Conservation (phyloP, 192 early-diverging fungal species). For the Rhizophlyctis rosea region DNA sequence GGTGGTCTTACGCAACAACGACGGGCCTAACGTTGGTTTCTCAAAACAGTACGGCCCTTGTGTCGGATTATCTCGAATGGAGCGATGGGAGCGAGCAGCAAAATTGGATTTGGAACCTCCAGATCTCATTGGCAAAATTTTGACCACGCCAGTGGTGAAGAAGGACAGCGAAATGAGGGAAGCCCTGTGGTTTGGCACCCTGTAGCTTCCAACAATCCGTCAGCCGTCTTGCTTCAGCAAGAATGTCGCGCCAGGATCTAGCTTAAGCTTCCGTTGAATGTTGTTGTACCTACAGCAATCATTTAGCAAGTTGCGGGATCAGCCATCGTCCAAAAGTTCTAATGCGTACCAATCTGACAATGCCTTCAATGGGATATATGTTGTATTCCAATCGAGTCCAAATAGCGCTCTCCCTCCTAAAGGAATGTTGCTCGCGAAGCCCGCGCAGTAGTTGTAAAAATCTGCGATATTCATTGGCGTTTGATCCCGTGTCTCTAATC, state of each 20-base stretch:
- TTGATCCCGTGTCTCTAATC: slow-evolving; percentile 1
- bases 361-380: slow-evolving; percentile 47
- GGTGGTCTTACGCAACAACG: background rate
- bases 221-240: slow-evolving; percentile 4
- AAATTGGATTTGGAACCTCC: slow-evolving; percentile 49
- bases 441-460: slow-evolving; percentile 47
- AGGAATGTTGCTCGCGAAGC: slow-evolving; percentile 50
- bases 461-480: slow-evolving; percentile 9
- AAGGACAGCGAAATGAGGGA: slow-evolving; percentile 20
- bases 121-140: slow-evolving; percentile 18
- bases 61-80: slow-evolving; percentile 51
- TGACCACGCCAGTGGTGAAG: slow-evolving; percentile 5
- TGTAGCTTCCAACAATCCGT: background rate
- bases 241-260: slow-evolving; percentile 53
- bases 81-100: slow-evolving; percentile 53
- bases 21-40: background rate
- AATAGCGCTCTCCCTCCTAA: slow-evolving; percentile 50
- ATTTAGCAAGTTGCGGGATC: background rate
- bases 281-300: slow-evolving; percentile 64
- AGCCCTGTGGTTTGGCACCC: slow-evolving; percentile 17
- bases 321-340: slow-evolving; percentile 40
- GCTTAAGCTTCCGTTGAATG: slow-evolving; percentile 69
- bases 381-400: slow-evolving; percentile 35
- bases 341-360: slow-evolving; percentile 50
- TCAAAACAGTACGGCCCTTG: slow-evolving; percentile 44